Conservation (phyloP, 108 stramenopile genomes). For the Licmophora abbreviata region DNA sequence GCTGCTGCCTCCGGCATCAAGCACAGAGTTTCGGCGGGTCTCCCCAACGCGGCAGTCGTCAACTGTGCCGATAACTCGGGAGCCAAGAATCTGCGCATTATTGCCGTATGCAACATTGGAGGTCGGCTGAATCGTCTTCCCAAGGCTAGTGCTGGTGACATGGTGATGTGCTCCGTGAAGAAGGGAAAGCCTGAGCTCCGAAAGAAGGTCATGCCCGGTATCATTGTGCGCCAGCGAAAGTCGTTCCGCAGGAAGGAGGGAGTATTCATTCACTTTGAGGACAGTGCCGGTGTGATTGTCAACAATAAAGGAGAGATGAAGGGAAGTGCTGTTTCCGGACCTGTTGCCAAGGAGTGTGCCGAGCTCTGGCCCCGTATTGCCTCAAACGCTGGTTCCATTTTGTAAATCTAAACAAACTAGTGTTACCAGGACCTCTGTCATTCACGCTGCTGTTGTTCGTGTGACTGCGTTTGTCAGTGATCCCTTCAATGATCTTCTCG, state of each 20-base stretch:
- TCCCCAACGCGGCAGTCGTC: conserved; percentile 95
- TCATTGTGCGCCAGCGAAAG: conserved; percentile 99
- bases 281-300: conserved; percentile 99
- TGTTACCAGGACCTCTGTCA: too few relatives aligned
- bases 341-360: conserved; percentile 99
- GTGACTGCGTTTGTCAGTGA: too few relatives aligned
- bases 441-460: too few relatives aligned
- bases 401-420: conserved; percentile 58
- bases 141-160: conserved; percentile 94
- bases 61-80: conserved; percentile 99
- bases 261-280: conserved; percentile 99
- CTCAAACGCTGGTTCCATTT: conserved; percentile 94
- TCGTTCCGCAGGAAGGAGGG: conserved; percentile 99
- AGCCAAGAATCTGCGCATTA: conserved; percentile 98
- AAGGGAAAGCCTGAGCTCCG: conserved; percentile 99
- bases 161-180: conserved; percentile 99
- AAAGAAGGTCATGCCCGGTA: conserved; percentile 99
- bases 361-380: conserved; percentile 99
- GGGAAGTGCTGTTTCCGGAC: conserved; percentile 98
- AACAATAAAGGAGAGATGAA: conserved; percentile 99
- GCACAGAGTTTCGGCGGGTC: conserved; percentile 97
- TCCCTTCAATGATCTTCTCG: too few relatives aligned
- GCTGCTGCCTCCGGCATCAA: conserved; percentile 94
- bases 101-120: conserved; percentile 97
- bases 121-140: conserved; percentile 98